These are phyloP conservation scores for Geranium brycei DNA, from an alignment of 345 rosid genomes.

Conservation along the genomic window DNA sequence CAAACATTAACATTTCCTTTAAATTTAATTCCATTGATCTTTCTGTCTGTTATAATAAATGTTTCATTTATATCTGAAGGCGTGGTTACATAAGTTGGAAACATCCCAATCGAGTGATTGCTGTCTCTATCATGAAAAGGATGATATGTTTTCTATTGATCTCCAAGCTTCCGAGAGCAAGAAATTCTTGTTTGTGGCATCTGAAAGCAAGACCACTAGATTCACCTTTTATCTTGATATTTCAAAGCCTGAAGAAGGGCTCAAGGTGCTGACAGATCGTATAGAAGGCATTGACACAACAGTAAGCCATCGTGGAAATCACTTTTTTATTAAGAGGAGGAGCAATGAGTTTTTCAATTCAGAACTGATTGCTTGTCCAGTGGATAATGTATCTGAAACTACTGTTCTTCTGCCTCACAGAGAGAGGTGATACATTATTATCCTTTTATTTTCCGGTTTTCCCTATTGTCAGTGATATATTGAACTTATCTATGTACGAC, in stretches of 20 bases:
- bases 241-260: conserved; percentile 56
- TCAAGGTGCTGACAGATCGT: conserved; percentile 62
- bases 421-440: conserved; percentile 36
- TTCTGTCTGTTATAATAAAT: not conserved
- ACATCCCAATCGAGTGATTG: conserved; percentile 53
- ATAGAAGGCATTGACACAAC: conserved; percentile 51
- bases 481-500: not conserved
- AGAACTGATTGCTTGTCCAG: conserved; percentile 57
- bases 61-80: conserved; percentile 23
- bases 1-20: not conserved
- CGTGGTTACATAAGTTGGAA: conserved; percentile 83
- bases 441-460: not conserved
- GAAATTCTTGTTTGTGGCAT: conserved; percentile 50
- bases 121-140: conserved; percentile 82
- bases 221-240: conserved; percentile 52
- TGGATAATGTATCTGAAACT: conserved; percentile 46
- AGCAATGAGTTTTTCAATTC: conserved; percentile 73
- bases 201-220: conserved; percentile 66
- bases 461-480: not conserved
- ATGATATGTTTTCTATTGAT: conserved; percentile 65
- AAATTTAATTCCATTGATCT: not conserved
- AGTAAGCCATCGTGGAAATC: conserved; percentile 71
- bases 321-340: conserved; percentile 67
- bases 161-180: conserved; percentile 69
- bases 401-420: conserved; percentile 67